Percentiles rank a stretch among this genome's conserved stretches.
phyloP scores from a whole-genome alignment of 2,329 filamentous ascomycete species.

The Verticillium zaregamsianum region DNA sequence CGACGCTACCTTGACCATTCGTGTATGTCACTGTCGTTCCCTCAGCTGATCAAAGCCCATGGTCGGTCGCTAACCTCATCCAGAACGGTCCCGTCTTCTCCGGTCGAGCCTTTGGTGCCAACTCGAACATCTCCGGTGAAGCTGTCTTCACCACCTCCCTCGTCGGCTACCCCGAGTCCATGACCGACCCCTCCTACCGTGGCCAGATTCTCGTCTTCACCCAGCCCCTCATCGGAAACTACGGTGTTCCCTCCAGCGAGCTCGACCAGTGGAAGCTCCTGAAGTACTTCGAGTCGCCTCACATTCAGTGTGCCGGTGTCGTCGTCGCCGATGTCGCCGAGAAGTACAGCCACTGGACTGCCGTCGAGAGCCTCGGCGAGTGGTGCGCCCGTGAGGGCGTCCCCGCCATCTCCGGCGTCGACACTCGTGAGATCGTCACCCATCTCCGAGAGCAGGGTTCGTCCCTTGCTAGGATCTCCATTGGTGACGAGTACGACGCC shows the following conservation, averaged over 20 bases:
- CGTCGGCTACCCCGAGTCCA: constrained; percentile 94
- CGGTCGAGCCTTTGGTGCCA: constrained; percentile 94
- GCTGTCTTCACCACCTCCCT: constrained; percentile 98
- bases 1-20: constrained; percentile 90
- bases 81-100: constrained; percentile 93
- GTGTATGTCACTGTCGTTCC: constrained; percentile 47
- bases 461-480: constrained; percentile 87
- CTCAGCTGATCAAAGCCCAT: background rate
- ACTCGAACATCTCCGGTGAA: constrained; percentile 94
- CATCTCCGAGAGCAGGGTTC: constrained; percentile 94
- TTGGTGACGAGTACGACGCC: constrained; percentile 97
- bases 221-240: constrained; percentile 96
- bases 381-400: constrained; percentile 98
- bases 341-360: constrained; percentile 98
- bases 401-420: constrained; percentile 92
- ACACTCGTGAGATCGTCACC: constrained; percentile 95
- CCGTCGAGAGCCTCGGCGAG: constrained; percentile 84
- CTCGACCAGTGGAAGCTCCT: constrained; percentile 86
- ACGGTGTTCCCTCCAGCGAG: constrained; percentile 83
- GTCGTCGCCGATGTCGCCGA: constrained; percentile 93
- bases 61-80: background rate
- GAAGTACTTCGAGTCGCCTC: constrained; percentile 97
- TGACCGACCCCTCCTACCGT: constrained; percentile 83
- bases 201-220: constrained; percentile 98
- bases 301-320: constrained; percentile 93